These are phyloP conservation scores for Scedosporium apiospermum DNA, from an alignment of 2,329 filamentous ascomycete species.

Conservation along the genomic window DNA sequence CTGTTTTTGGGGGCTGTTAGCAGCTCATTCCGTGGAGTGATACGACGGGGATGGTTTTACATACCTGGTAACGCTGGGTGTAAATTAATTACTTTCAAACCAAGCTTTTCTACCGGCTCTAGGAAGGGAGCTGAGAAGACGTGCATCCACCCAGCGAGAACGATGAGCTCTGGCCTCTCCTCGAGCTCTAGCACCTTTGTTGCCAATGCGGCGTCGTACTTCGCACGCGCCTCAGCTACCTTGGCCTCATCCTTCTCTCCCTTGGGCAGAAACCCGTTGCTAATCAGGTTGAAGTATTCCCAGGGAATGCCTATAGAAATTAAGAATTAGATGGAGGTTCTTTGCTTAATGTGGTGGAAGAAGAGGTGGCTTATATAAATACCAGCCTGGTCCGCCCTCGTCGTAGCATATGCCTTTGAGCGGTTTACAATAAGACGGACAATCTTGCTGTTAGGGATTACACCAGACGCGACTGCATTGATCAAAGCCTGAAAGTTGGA, in stretches of 20 bases:
- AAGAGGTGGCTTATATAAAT: neutral
- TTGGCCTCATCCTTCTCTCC: slow-evolving; percentile 49
- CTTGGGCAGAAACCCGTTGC: slow-evolving; percentile 52
- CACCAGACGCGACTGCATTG: slow-evolving; percentile 30
- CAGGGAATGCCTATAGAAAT: slow-evolving; percentile 48
- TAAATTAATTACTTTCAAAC: slow-evolving; percentile 68
- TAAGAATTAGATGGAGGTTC: neutral
- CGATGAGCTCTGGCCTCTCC: slow-evolving; percentile 61
- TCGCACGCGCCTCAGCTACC: slow-evolving; percentile 48
- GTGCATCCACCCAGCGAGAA: slow-evolving; percentile 84
- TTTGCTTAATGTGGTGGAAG: neutral
- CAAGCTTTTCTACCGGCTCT: slow-evolving; percentile 50
- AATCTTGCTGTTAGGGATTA: slow-evolving; percentile 32
- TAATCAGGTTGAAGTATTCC: slow-evolving; percentile 72
- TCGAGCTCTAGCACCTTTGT: slow-evolving; percentile 44
- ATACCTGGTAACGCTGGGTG: slow-evolving; percentile 45
- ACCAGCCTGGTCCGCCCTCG: slow-evolving; percentile 34
- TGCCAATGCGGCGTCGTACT: slow-evolving; percentile 70
- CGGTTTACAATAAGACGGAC: slow-evolving; percentile 38
- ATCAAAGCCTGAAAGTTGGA: slow-evolving; percentile 71
- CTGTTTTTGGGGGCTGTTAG: slow-evolving; percentile 22
- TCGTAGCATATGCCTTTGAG: slow-evolving; percentile 33
- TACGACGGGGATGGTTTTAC: neutral
- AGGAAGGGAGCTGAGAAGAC: slow-evolving; percentile 65
- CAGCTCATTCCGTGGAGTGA: neutral